These are phyloP conservation scores for rapeseed (Brassica napus) DNA, from an alignment of 345 rosid genomes.

Conservation along the genomic window DNA sequence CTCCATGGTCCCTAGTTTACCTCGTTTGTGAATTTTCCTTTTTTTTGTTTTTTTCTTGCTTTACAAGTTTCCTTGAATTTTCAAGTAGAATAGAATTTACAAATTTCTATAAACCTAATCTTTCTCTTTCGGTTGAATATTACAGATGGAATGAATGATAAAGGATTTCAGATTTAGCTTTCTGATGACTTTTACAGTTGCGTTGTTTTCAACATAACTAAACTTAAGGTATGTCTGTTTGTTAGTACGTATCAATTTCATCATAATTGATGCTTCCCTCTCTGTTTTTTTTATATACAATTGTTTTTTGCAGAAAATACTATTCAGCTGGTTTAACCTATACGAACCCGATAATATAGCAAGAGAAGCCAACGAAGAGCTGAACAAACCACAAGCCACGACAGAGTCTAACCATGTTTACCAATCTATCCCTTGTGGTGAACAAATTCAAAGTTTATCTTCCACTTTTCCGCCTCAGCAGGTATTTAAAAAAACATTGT, in stretches of 20 bases:
- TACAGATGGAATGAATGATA: neutral
- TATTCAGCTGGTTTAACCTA: neutral
- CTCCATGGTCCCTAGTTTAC: too few relatives aligned
- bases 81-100: neutral
- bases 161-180: neutral
- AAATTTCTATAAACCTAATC: neutral
- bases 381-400: conserved; percentile 19
- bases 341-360: neutral
- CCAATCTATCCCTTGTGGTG: neutral
- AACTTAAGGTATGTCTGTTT: neutral
- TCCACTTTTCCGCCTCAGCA: neutral
- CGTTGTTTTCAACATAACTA: neutral
- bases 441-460: neutral
- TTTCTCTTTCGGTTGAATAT: neutral
- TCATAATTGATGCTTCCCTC: neutral
- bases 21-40: too few relatives aligned
- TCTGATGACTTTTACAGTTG: neutral
- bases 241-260: neutral
- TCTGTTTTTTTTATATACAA: neutral
- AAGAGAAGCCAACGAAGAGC: neutral
- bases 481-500: neutral
- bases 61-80: neutral
- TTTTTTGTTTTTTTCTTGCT: neutral
- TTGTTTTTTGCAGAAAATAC: conserved; percentile 1
- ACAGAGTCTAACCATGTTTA: neutral